phyloP scores from a whole-genome alignment of 2,329 filamentous ascomycete genomes.

The Colletotrichum sp. region DNA sequence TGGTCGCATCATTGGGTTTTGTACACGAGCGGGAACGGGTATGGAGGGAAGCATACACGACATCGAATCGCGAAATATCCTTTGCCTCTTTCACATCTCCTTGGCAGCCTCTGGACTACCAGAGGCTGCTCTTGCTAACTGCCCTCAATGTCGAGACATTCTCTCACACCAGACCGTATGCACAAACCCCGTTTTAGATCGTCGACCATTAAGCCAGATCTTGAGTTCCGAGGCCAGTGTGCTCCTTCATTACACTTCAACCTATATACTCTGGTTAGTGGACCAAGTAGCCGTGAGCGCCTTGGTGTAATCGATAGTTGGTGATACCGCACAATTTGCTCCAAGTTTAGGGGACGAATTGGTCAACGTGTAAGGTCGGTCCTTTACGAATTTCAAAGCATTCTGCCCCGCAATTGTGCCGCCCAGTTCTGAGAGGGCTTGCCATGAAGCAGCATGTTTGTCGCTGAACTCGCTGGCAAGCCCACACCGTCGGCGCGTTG shows the following conservation, averaged over 20 bases:
- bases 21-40: constrained; percentile 3
- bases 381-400: not conserved
- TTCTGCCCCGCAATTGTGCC: not conserved
- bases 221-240: not conserved
- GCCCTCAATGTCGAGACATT: not conserved
- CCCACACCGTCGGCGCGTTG: not conserved
- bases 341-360: not conserved
- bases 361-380: not conserved
- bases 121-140: not conserved
- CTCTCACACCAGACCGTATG: not conserved
- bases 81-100: not conserved
- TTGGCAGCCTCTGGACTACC: not conserved
- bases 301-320: not conserved
- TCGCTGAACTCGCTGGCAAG: not conserved
- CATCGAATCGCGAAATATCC: constrained; percentile 11
- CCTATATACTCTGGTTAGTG: not conserved
- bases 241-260: not conserved
- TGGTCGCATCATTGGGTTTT: not conserved
- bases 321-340: not conserved
- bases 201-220: not conserved
- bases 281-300: not conserved
- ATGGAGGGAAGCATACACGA: constrained; percentile 2
- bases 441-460: not conserved
- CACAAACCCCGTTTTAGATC: not conserved
- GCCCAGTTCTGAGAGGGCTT: not conserved